Base-by-base conservation (phyloP, 192 early-diverging fungal genomes). In the Coemansia sp. region DNA sequence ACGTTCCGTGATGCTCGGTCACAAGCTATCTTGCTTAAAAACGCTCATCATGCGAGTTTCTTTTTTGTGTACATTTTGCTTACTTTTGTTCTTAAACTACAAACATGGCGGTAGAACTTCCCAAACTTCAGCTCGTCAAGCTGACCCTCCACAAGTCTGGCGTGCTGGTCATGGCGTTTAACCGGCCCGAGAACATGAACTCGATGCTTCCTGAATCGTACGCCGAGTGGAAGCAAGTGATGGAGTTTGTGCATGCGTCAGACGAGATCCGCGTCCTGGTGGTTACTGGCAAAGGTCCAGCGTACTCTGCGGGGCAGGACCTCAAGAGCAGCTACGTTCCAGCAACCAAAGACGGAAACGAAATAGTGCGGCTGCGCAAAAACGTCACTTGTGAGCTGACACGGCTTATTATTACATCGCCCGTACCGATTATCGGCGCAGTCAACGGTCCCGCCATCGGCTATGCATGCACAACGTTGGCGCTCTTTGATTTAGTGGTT, bases 401-500 rank as follows among this genome's bases (percentile, higher is more conserved):
- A 41, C 45, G 51, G 48, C 62, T 77, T 4, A 58, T 89, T 67
- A 86, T 92, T 27, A 70, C 82, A 41, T 90, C 86, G 50, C 90
- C 88, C 29, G 87, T 89, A 54, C 69, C 90, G 9, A 75, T 92
- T 10, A 86, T 92, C 62, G 88, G 81, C 15, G 88, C 86, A 15
- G 77, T 90, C 51, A 89, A 92, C 63, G 90, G 89, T 8, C 86
- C 85, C 35, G 87, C 85, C 3, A 81, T 89, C 52, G 90, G 90
- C 41, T 86, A 88, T 63, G 87, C 75, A 17, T 87, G 84, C 53
- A 90, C 90, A 0, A 86, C 84, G 15, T 59, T 86, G 19, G 85
- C 84, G 0, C 83, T 90, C 4, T 89, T 84, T 67, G 90, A 92
- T 77, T 81, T 89, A 41, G 82, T 92, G 22, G 87, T 90, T 55